Conservation (phyloP, 1,284 basidiomycete genomes). For the Albatrellus sp. region DNA sequence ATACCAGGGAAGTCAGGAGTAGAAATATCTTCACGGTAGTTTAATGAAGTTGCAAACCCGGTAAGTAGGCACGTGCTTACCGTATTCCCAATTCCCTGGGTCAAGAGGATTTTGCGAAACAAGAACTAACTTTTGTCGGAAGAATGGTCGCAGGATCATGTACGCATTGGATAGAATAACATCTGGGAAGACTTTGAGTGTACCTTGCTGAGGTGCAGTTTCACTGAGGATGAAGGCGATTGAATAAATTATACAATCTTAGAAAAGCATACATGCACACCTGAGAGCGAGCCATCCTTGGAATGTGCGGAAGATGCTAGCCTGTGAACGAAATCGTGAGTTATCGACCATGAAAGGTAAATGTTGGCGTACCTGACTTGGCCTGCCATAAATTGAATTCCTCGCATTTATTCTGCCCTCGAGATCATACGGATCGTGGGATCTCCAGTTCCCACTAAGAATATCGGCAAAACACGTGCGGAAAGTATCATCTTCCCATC, state of each 20-base stretch:
- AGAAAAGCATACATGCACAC: conserved; percentile 18
- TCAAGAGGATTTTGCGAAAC: conserved; percentile 34
- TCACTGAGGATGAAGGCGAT: conserved; percentile 25
- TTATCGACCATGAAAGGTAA: not conserved
- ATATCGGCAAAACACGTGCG: conserved; percentile 57
- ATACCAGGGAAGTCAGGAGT: conserved; percentile 51
- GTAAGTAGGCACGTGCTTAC: conserved; percentile 21
- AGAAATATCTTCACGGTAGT: conserved; percentile 31
- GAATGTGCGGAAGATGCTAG: conserved; percentile 68
- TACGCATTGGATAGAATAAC: conserved; percentile 69
- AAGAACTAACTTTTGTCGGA: conserved; percentile 36
- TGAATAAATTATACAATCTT: not conserved
- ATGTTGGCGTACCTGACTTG: conserved; percentile 31
- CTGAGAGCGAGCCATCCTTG: conserved; percentile 69
- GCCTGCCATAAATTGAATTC: conserved; percentile 47
- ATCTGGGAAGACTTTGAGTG: conserved; percentile 69
- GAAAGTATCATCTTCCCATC: conserved; percentile 74
- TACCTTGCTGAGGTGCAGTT: conserved; percentile 68
- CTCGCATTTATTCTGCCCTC: conserved; percentile 48
- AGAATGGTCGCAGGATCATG: conserved; percentile 76
- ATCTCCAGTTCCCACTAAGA: conserved; percentile 53
- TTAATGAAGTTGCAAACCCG: not conserved
- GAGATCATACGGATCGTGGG: conserved; percentile 62
- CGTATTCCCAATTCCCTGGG: conserved; percentile 61
- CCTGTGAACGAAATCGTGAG: conserved; percentile 17